Evolutionary conservation across 305 asterid genomes (phyloP).

Genomic region (Euphrasia arctica): DNA sequence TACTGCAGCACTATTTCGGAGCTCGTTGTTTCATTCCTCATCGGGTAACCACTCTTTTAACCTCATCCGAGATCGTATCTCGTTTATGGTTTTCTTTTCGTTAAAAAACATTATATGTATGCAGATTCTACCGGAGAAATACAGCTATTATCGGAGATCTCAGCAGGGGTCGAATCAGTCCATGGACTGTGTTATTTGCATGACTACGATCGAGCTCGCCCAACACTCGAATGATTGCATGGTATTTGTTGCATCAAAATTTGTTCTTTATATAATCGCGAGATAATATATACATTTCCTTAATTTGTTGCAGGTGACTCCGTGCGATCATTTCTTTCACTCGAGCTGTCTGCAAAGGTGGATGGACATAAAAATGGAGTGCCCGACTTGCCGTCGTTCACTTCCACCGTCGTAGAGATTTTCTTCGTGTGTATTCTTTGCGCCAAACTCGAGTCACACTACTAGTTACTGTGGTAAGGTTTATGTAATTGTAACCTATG

Average conservation of each 20-base stretch:
- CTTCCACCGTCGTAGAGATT: constrained; percentile 80
- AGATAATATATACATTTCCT: neutral
- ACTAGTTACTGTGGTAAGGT: constrained; percentile 21
- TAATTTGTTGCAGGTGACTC: constrained; percentile 63
- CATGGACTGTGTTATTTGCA: constrained; percentile 92
- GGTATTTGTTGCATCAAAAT: constrained; percentile 39
- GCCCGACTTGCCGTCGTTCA: constrained; percentile 96
- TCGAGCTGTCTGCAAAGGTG: constrained; percentile 90
- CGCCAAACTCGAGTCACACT: constrained; percentile 25
- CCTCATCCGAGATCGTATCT: no score
- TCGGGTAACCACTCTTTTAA: constrained; percentile 46
- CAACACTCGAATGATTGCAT: constrained; percentile 77
- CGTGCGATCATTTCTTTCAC: constrained; percentile 98
- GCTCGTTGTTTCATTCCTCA: constrained; percentile 97
- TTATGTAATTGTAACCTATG: no score
- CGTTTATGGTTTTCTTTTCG: no score
- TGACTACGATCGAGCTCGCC: constrained; percentile 75
- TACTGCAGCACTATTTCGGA: constrained; percentile 91
- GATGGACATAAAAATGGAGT: constrained; percentile 99
- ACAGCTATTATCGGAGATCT: constrained; percentile 76
- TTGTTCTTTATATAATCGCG: neutral
- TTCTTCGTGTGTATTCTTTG: constrained; percentile 25
- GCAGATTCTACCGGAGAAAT: constrained; percentile 95
- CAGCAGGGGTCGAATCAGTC: constrained; percentile 61
- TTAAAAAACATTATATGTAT: neutral